Base-by-base conservation (phyloP, 2,329 filamentous ascomycete genomes). In the Thelonectria olida region DNA sequence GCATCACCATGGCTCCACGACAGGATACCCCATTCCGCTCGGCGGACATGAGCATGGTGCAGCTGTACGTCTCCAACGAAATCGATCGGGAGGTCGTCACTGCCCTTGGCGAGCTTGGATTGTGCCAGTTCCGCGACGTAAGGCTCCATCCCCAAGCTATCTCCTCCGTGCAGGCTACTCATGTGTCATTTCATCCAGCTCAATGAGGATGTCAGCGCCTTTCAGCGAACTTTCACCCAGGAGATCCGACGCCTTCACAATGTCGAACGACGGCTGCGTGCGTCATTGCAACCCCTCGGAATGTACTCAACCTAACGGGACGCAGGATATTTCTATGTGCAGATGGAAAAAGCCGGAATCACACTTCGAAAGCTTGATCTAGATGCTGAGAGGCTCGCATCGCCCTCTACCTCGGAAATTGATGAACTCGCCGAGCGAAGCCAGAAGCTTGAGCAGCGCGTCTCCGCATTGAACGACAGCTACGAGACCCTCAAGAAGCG, bases 21-120 rank as follows among this genome's bases (percentile, higher is more conserved):
- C 82, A 92, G 82, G 93, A 98, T 83, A 97, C 94, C 80, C 92
- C 97, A 84, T 98, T 99, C 90, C 95, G 96, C 87, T 99, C 96
- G 78, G 92, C 93, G 92, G 92, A 97, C 81, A 99, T 99, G 96
- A 97, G 93, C 86, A 91, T 99, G 90, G 97, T 97, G 75, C 96
- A 99, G 89, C 91, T 99, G 75, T 99, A 98, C 82, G 96, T 99
- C 74, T 93, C 96, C 75, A 98, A 97, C 78, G 96, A 99, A 85
- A 98, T 99, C 72, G 95, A 96, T 72, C 90, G 96, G 76, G 96
- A 99, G 83, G 95, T 97, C 73, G 94, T 98, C 66, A 97, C 94
- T 75, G 95, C 95, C 58, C 85, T 99, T 68, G 96, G 96, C 76
- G 96, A 99, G 86, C 88, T 99, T 74, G 96, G 96, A 60, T 87